These are phyloP conservation scores for Ilex paraguariensis DNA, from an alignment of 305 asterid genomes.

Conservation along the genomic window DNA sequence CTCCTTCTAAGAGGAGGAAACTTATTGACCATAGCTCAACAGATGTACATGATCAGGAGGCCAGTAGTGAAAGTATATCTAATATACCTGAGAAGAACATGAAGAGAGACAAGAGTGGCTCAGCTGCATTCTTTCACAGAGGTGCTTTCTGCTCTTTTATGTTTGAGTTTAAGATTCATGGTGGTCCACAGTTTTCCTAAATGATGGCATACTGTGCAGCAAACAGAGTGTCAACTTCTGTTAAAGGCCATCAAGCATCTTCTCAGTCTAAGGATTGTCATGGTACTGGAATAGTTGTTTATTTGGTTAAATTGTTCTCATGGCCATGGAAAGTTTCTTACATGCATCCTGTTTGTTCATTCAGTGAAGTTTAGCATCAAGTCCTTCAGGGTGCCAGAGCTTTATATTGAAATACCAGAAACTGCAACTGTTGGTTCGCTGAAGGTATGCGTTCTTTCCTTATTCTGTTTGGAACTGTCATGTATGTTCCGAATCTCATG, in stretches of 20 bases:
- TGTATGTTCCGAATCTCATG: not conserved
- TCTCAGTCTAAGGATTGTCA: slow-evolving; percentile 31
- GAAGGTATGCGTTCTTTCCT: slow-evolving; percentile 42
- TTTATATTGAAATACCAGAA: slow-evolving; percentile 74
- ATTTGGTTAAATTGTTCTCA: not conserved
- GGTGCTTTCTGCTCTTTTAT: slow-evolving; percentile 19
- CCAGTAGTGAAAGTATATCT: slow-evolving; percentile 49
- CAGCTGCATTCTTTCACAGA: slow-evolving; percentile 20
- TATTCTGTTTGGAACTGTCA: not conserved
- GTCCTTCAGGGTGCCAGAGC: slow-evolving; percentile 78
- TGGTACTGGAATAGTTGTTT: slow-evolving; percentile 31
- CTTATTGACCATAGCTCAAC: slow-evolving; percentile 32
- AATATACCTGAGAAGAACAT: slow-evolving; percentile 38
- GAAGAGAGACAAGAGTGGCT: slow-evolving; percentile 26
- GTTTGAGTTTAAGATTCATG: slow-evolving; percentile 6
- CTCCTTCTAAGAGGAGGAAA: slow-evolving; percentile 58
- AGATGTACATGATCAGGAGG: slow-evolving; percentile 36
- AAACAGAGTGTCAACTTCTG: slow-evolving; percentile 25
- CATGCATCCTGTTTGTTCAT: slow-evolving; percentile 9
- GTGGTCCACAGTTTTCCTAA: slow-evolving; percentile 12
- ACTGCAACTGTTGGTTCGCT: slow-evolving; percentile 67
- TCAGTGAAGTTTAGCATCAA: slow-evolving; percentile 74
- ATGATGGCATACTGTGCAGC: slow-evolving; percentile 25
- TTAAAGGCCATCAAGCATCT: slow-evolving; percentile 28
- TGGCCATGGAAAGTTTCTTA: slow-evolving; percentile 14